A percentile compares a stretch with the other conserved stretches of the same genome.
Conservation (phyloP, 2,329 filamentous ascomycete genomes). For the Aureobasidium subglaciale region DNA sequence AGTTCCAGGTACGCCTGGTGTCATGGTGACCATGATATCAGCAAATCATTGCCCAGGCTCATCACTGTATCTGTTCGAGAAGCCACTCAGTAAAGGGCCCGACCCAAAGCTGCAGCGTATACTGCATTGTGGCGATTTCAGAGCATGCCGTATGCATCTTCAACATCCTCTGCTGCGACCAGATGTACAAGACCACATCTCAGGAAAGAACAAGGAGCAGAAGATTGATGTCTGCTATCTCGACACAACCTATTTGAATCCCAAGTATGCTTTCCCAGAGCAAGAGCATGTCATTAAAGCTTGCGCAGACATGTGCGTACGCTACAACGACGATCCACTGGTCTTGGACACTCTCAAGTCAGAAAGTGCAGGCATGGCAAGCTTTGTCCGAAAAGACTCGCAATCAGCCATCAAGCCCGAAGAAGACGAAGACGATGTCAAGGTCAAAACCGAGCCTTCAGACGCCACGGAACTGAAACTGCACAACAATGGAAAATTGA, state of each 20-base stretch:
- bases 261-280: conserved; percentile 86
- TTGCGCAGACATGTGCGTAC: conserved; percentile 81
- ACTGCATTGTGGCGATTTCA: conserved; percentile 91
- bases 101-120: conserved; percentile 65
- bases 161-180: conserved; percentile 75
- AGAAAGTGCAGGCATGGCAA: conserved; percentile 52
- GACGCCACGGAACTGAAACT: conserved; percentile 26
- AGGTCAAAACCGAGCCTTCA: conserved; percentile 34
- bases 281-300: conserved; percentile 82
- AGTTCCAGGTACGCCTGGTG: conserved; percentile 74
- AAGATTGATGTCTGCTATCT: conserved; percentile 94
- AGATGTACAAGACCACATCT: conserved; percentile 61
- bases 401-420: conserved; percentile 33
- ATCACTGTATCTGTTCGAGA: conserved; percentile 88
- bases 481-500: conserved; percentile 24
- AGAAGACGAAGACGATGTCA: conserved; percentile 27
- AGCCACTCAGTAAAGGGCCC: conserved; percentile 55
- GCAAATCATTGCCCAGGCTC: conserved; percentile 97
- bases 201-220: conserved; percentile 68
- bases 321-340: conserved; percentile 58
- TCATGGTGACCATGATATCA: conserved; percentile 85
- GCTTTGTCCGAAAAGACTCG: conserved; percentile 49
- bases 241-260: conserved; percentile 94
- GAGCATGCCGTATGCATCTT: conserved; percentile 79
- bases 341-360: conserved; percentile 49